Evolutionary conservation across 768 basidiomycete genomes (phyloP).

Genomic region (Paxillus involutus): DNA sequence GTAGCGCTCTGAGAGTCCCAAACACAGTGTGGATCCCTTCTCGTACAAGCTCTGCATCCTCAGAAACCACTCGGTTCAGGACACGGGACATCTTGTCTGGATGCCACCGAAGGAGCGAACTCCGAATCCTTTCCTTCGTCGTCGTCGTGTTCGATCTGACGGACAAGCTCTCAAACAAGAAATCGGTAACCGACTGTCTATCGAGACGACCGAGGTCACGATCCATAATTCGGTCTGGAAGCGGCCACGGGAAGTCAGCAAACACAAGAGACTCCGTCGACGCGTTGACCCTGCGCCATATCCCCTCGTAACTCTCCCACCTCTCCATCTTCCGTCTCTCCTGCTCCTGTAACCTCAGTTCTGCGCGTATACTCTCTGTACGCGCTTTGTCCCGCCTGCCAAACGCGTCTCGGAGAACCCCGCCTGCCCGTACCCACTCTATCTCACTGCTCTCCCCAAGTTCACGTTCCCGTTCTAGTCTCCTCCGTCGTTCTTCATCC

Average conservation of each 20-base stretch:
- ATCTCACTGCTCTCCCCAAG: conserved; percentile 51
- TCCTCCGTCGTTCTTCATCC: conserved; percentile 17
- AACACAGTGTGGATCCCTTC: conserved; percentile 49
- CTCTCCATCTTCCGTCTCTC: conserved; percentile 37
- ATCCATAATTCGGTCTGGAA: conserved; percentile 19
- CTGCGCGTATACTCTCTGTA: conserved; percentile 47
- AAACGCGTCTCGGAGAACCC: conserved; percentile 48
- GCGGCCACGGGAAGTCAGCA: conserved; percentile 65
- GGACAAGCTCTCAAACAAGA: conserved; percentile 47
- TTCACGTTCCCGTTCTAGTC: conserved; percentile 35
- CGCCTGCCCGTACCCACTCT: conserved; percentile 61
- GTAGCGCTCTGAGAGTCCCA: conserved; percentile 30
- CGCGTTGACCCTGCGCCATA: conserved; percentile 45
- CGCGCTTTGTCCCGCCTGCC: conserved; percentile 52
- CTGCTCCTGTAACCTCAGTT: conserved; percentile 44
- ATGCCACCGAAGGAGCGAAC: conserved; percentile 65
- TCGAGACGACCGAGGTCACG: conserved; percentile 36
- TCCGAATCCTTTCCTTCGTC: conserved; percentile 54
- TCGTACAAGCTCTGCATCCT: conserved; percentile 44
- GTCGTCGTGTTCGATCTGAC: conserved; percentile 42
- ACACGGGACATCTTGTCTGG: conserved; percentile 59
- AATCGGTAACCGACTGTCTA: conserved; percentile 41
- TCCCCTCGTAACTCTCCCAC: conserved; percentile 55
- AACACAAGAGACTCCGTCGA: conserved; percentile 38
- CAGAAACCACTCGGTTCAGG: conserved; percentile 40